Evolutionary conservation across 2,329 filamentous ascomycete genomes (phyloP).

Genomic region (Westerdykella aurantiaca): DNA sequence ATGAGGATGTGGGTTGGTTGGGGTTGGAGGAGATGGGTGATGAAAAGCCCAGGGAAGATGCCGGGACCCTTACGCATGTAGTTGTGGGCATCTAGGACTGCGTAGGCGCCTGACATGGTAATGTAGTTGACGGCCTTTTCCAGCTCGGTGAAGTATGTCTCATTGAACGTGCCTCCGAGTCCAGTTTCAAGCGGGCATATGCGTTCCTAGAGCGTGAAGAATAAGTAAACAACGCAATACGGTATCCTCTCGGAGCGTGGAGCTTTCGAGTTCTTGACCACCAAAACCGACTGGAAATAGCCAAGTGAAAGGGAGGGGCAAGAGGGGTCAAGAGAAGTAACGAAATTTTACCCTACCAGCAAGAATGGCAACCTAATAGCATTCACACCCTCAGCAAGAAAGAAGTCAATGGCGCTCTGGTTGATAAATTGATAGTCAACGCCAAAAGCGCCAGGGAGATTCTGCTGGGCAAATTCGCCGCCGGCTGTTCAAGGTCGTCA

Average conservation of each 20-base stretch:
- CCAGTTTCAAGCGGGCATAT: constrained; percentile 46
- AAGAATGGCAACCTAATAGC: constrained; percentile 48
- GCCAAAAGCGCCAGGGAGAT: constrained; percentile 46
- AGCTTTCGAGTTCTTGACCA: no score
- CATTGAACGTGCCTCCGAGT: constrained; percentile 47
- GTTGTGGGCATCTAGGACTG: constrained; percentile 50
- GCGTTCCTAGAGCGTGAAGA: constrained; percentile 32
- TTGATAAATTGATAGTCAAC: constrained; percentile 49
- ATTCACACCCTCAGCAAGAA: constrained; percentile 12
- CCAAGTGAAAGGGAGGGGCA: not conserved
- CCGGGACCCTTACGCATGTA: constrained; percentile 37
- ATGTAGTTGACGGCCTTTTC: constrained; percentile 48
- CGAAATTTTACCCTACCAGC: constrained; percentile 7
- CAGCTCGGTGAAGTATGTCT: constrained; percentile 46
- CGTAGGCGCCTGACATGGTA: constrained; percentile 42
- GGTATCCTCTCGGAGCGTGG: no score
- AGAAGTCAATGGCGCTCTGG: constrained; percentile 31
- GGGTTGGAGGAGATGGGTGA: not conserved
- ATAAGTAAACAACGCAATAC: not conserved
- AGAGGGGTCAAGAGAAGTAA: not conserved
- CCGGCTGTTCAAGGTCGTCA: constrained; percentile 10
- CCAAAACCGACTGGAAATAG: not conserved
- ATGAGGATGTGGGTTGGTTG: not conserved
- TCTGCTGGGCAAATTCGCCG: constrained; percentile 18
- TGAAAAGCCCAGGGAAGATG: not conserved